Evolutionary conservation across 139 green algal species (phyloP).

Genomic region (Chlorella vulgaris): DNA sequence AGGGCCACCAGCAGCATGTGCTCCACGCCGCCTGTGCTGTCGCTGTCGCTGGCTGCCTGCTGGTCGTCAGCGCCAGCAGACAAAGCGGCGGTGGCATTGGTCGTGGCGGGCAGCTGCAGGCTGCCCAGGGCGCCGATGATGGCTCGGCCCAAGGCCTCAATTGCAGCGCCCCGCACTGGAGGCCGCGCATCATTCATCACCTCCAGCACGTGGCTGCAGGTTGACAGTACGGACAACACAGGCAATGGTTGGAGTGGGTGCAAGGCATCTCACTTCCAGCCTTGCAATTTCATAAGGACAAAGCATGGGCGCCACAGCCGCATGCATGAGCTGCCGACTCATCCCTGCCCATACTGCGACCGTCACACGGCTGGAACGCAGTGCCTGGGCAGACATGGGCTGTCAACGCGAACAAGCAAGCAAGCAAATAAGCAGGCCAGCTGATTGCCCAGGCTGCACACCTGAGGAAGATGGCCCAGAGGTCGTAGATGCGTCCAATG

Average conservation of each 20-base stretch:
- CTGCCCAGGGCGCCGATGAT: slow-evolving; percentile 62
- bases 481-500: slow-evolving; percentile 62
- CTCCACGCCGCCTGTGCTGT: slow-evolving; percentile 60
- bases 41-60: not conserved
- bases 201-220: slow-evolving; percentile 70
- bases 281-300: not conserved
- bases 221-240: not conserved
- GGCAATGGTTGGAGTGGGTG: too few relatives aligned
- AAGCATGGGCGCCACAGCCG: not conserved
- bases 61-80: not conserved
- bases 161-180: slow-evolving; percentile 55
- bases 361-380: too few relatives aligned
- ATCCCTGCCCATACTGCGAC: too few relatives aligned
- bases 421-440: not conserved
- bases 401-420: too few relatives aligned
- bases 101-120: slow-evolving; percentile 1
- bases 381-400: too few relatives aligned
- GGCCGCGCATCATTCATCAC: slow-evolving; percentile 50
- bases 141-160: slow-evolving; percentile 73
- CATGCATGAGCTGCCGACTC: too few relatives aligned
- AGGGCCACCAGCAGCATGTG: slow-evolving; percentile 83
- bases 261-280: too few relatives aligned
- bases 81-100: not conserved
- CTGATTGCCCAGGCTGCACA: not conserved
- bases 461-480: slow-evolving; percentile 82